phyloP scores from a whole-genome alignment of 139 green algal species.

The Diplosphaera chodatii region DNA sequence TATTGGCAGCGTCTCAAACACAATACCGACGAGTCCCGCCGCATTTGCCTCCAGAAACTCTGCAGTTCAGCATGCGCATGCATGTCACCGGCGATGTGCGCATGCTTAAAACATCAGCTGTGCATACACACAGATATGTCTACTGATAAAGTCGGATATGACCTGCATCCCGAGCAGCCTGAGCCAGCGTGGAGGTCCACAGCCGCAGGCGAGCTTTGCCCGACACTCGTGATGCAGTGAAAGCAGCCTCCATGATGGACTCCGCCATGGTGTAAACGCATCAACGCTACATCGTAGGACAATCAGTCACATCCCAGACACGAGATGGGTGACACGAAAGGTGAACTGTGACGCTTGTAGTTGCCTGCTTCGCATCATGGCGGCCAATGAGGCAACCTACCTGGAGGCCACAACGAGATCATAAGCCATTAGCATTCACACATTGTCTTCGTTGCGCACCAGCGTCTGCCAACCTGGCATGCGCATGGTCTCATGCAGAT shows the following conservation, averaged over 20 bases:
- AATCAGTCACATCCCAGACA: too few relatives aligned
- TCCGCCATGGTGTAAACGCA: not conserved
- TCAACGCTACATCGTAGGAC: too few relatives aligned
- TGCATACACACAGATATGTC: too few relatives aligned
- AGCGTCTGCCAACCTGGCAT: too few relatives aligned
- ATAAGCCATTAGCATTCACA: too few relatives aligned
- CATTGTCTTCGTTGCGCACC: too few relatives aligned
- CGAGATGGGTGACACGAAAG: too few relatives aligned
- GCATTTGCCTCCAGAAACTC: conserved; percentile 44
- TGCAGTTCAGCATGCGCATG: conserved; percentile 15
- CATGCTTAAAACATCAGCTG: not conserved
- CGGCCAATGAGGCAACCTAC: too few relatives aligned
- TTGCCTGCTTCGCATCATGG: too few relatives aligned
- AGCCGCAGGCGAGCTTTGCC: not conserved
- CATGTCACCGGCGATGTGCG: not conserved
- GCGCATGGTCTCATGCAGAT: too few relatives aligned
- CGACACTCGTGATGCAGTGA: not conserved
- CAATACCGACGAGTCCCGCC: conserved; percentile 26
- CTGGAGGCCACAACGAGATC: too few relatives aligned
- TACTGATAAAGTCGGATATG: not conserved
- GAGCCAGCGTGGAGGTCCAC: not conserved
- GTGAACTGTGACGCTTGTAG: too few relatives aligned
- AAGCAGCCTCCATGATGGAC: not conserved
- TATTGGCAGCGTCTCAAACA: conserved; percentile 19
- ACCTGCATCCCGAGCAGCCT: not conserved